Evolutionary conservation across 306 rosid species (phyloP).

Genomic region (Rosa lucieae): DNA sequence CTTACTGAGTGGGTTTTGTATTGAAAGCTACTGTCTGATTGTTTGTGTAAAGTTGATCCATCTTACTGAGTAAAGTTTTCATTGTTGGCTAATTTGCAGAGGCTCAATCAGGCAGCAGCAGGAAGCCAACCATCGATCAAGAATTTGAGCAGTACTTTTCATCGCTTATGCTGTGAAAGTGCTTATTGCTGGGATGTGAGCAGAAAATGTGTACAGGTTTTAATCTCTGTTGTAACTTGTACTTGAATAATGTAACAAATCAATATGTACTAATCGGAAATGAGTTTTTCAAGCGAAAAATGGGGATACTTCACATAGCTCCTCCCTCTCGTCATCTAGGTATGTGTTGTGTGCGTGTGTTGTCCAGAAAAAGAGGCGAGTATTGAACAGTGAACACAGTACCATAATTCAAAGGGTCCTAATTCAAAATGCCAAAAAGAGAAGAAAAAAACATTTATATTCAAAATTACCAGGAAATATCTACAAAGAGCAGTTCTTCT

Average conservation of each 20-base stretch:
- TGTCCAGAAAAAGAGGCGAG: neutral
- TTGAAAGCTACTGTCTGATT: neutral
- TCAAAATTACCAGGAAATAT: neutral
- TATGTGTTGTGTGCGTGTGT: neutral
- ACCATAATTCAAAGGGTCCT: neutral
- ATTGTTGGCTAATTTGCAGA: conserved; percentile 49
- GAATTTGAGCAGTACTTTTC: conserved; percentile 95
- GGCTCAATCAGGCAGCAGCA: conserved; percentile 45
- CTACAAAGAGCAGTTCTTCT: neutral
- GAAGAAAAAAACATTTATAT: neutral
- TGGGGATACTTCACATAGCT: neutral
- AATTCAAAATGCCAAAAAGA: neutral
- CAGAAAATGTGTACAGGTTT: conserved; percentile 20
- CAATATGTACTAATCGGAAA: neutral
- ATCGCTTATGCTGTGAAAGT: conserved; percentile 63
- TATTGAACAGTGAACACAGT: neutral
- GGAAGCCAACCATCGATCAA: conserved; percentile 85
- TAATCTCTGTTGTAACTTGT: neutral
- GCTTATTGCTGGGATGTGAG: conserved; percentile 21
- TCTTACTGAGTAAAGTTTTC: neutral
- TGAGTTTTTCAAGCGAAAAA: neutral
- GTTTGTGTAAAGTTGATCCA: neutral
- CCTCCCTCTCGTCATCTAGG: neutral
- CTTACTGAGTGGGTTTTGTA: neutral
- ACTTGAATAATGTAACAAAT: neutral